Conservation (phyloP, 768 basidiomycete genomes). For the Amanita exitialis region DNA sequence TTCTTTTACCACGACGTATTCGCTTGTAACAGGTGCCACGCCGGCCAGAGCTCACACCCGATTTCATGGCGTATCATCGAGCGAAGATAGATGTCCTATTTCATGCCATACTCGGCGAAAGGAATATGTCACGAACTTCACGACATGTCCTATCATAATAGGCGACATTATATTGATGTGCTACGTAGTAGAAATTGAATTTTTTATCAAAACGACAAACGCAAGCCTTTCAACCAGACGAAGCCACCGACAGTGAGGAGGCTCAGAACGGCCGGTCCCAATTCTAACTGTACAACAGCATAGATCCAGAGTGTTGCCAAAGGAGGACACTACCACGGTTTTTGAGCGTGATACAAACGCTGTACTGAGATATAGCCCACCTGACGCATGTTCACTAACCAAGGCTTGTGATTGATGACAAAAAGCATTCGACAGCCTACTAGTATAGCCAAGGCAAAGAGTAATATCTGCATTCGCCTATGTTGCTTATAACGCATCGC, state of each 20-base stretch:
- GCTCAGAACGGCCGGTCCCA: conserved; percentile 50
- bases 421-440: conserved; percentile 63
- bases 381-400: conserved; percentile 67
- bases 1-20: not conserved
- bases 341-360: not conserved
- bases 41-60: conserved; percentile 50
- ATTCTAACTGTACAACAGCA: conserved; percentile 56
- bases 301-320: conserved; percentile 76
- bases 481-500: conserved; percentile 58
- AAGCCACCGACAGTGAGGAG: conserved; percentile 44
- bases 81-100: conserved; percentile 28
- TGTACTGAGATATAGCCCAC: conserved; percentile 21
- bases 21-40: conserved; percentile 76
- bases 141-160: not conserved
- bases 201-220: conserved; percentile 21
- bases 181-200: not conserved
- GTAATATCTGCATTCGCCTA: conserved; percentile 38
- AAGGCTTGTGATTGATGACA: conserved; percentile 58
- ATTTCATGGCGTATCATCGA: conserved; percentile 66
- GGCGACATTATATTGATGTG: not conserved
- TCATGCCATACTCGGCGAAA: not conserved
- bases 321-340: conserved; percentile 51
- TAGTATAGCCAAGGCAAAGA: conserved; percentile 49
- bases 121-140: not conserved
- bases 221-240: conserved; percentile 54